Evolutionary conservation across 2,329 filamentous ascomycete genomes (phyloP).

Genomic region (Apiospora malaysiana): DNA sequence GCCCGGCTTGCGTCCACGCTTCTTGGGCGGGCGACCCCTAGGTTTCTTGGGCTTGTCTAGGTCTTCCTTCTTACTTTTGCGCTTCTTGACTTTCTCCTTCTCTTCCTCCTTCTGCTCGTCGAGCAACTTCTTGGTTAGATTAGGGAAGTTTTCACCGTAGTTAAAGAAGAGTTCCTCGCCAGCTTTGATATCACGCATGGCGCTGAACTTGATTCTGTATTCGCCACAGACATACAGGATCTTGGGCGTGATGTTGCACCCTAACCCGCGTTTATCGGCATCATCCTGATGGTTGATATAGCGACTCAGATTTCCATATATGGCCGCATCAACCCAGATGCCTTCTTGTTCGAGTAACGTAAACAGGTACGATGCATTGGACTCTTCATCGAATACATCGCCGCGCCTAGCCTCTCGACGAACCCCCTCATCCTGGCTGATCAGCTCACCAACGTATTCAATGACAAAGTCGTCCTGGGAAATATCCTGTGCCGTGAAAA

Average conservation of each 20-base stretch:
- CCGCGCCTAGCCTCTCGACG: constrained; percentile 68
- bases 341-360: constrained; percentile 65
- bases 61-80: constrained; percentile 29
- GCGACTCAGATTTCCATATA: constrained; percentile 79
- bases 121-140: constrained; percentile 60
- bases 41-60: constrained; percentile 36
- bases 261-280: constrained; percentile 50
- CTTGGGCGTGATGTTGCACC: constrained; percentile 68
- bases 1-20: constrained; percentile 38
- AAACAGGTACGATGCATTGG: constrained; percentile 69
- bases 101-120: constrained; percentile 47
- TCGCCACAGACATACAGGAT: constrained; percentile 77
- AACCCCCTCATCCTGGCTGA: constrained; percentile 72
- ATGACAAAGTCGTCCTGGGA: constrained; percentile 74
- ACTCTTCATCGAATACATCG: constrained; percentile 66
- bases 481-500: constrained; percentile 74
- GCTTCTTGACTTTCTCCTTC: constrained; percentile 33
- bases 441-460: constrained; percentile 81
- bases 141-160: constrained; percentile 74
- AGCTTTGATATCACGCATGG: constrained; percentile 67
- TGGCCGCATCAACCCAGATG: constrained; percentile 75
- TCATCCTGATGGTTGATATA: constrained; percentile 81
- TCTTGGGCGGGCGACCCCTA: constrained; percentile 36
- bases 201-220: constrained; percentile 77
- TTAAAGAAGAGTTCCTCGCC: constrained; percentile 85